Base-by-base conservation (phyloP, 225 moss, liverwort and hornwort species). In the Physcomitrium patens region DNA sequence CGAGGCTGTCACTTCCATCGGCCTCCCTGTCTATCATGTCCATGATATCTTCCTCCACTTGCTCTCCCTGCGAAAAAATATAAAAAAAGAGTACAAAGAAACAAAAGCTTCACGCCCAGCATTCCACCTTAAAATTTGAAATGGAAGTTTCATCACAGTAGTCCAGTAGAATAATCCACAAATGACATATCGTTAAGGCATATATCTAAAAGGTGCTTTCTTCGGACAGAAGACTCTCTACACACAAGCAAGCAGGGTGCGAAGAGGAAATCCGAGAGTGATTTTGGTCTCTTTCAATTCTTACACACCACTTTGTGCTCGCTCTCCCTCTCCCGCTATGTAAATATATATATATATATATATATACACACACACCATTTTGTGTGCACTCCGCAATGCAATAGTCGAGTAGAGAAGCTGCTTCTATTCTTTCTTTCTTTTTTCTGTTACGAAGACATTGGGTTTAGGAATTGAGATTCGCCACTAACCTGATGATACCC, bases 11-110 rank as follows among this genome's bases (percentile, higher is more conserved):
- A 80, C 95, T 95, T 26, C 99, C 99, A 88, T 99, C 99, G 1
- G 95, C 99, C 83, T 99, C 95, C 72, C 95, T 91, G 79, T 99
- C 99, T 77, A 99, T 99, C 99, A 99, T 99, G 78, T 99, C 95
- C 99, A 99, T 99, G 12, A 99, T 99, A 67, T 99, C 99, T 79
- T 99, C 99, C 78, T 99, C 94, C 61, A 99, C 99, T 90, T 99
- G 99, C 76, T 99, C 99, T 75, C 99, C 95, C 99, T 99, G 83
- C 45, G 69, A 18, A 27, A 37, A 37, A 37, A 37, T 4, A 37
- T 2, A 37, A 37, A 3, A 37, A 37, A 4, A 2, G 5, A 37
- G 31, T 37, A 4, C 31, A 37, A 37, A 37, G 31, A 37, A 37
- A 37, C 4, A 37, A 19, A 15, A 12, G 37, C 20, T 17, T 52